These are phyloP conservation scores for Verticillium klebahnii DNA, from an alignment of 2,329 filamentous ascomycete species.

Conservation along the genomic window DNA sequence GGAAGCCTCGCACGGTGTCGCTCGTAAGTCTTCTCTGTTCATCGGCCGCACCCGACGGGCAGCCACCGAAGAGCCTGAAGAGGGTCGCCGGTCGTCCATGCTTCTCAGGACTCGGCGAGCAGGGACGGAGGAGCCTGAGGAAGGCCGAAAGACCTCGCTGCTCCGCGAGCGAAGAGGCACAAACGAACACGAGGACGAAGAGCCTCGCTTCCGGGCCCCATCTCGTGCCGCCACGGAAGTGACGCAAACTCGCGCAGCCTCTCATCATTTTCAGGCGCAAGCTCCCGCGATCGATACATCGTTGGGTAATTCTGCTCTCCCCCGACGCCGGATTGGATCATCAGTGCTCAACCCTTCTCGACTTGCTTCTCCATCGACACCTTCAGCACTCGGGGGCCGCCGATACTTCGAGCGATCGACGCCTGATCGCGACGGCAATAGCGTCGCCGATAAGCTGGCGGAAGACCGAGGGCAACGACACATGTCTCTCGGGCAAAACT, in stretches of 20 bases:
- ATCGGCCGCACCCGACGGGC: slow-evolving; percentile 40
- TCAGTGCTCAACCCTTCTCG: slow-evolving; percentile 42
- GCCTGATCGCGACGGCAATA: slow-evolving; percentile 34
- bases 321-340: slow-evolving; percentile 48
- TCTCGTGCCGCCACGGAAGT: slow-evolving; percentile 56
- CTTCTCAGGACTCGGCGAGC: slow-evolving; percentile 39
- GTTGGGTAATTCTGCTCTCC: slow-evolving; percentile 34
- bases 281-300: not conserved
- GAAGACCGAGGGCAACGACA: slow-evolving; percentile 41
- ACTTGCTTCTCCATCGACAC: slow-evolving; percentile 32
- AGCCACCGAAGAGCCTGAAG: slow-evolving; percentile 46
- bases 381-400: slow-evolving; percentile 33
- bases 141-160: slow-evolving; percentile 39
- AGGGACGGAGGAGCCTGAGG: slow-evolving; percentile 43
- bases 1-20: not conserved
- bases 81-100: slow-evolving; percentile 44
- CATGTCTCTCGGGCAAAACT: slow-evolving; percentile 36
- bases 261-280: slow-evolving; percentile 17
- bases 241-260: slow-evolving; percentile 24
- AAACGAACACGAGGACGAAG: slow-evolving; percentile 44
- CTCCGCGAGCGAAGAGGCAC: slow-evolving; percentile 41
- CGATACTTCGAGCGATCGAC: slow-evolving; percentile 45
- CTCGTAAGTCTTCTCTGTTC: slow-evolving; percentile 50
- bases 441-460: slow-evolving; percentile 26
- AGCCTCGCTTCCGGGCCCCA: slow-evolving; percentile 47